Evolutionary conservation across 1,284 basidiomycete species (phyloP), one percentile per base, ranked within the genome.

Genomic region (Microbotryum scabiosae): DNA sequence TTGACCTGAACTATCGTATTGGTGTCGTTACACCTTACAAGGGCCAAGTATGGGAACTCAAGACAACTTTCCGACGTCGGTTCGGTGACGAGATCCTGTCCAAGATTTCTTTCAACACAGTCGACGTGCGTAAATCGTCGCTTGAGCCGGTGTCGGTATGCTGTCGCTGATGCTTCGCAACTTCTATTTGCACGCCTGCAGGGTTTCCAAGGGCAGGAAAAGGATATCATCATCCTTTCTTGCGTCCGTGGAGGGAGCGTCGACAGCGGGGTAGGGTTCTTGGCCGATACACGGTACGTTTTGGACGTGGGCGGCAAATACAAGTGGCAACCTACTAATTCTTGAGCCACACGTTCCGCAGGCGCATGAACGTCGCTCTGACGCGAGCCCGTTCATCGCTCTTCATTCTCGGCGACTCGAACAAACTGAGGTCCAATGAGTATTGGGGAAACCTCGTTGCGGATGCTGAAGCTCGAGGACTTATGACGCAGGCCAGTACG

Each of bases 161-260:
- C 25, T n/a, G 5, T 5, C 47, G 4, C 49, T 56, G 9, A 46
- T 9, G 36, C 10, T 16, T 50, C 3, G 57, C 63, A 18, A n/a
- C 53, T 28, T 10, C 2, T 41, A n/a, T 5, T 25, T 41, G 5
- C 4, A 8, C 12, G n/a, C 45, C 20, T 30, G 5, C 60, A 97
- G 76, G 93, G 92, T 10, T 97, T 97, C 72, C 93, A 97, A 76
- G 93, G 93, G 54, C 93, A 97, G 77, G 93, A 97, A 74, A 97
- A 97, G 75, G 90, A 93, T 69, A 84, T 97, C 56, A 93, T 97
- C 74, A 96, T 97, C 63, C 79, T 97, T 21, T 96, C 92, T 3
- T 93, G 90, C 74, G 93, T 97, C 23, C 84, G 93, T 70, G 70
- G 69, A n/a, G 72, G 73, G 9, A 60, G 63, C 5, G 85, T 86